Percentiles rank a stretch among this genome's conserved stretches.
Conservation (phyloP, 164 flowering plant genomes). For the Magnolia sinica region DNA sequence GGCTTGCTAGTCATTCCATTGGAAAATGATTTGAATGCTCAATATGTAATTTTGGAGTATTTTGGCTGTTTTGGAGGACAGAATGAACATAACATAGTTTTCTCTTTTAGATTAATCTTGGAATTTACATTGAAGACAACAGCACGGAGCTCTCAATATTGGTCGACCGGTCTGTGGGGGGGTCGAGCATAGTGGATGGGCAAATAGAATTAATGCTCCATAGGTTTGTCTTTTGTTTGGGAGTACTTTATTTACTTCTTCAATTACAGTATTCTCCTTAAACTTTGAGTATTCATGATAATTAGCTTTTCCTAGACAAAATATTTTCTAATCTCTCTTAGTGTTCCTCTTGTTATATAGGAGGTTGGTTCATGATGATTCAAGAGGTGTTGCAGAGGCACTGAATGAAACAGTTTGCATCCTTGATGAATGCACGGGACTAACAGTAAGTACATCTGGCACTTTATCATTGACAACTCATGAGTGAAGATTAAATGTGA, state of each 20-base stretch:
- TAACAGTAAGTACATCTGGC: constrained; percentile 55
- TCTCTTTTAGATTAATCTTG: constrained; percentile 76
- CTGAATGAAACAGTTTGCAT: constrained; percentile 77
- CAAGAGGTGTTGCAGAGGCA: constrained; percentile 89
- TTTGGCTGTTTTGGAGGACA: not conserved
- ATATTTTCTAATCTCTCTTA: not conserved
- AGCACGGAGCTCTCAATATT: constrained; percentile 68
- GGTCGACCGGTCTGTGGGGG: constrained; percentile 93
- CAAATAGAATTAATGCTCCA: constrained; percentile 94
- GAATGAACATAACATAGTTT: not conserved
- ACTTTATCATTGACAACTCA: not conserved
- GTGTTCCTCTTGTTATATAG: constrained; percentile 26
- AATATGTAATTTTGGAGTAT: not conserved
- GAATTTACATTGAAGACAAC: constrained; percentile 66
- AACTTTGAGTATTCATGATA: not conserved
- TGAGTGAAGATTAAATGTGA: not conserved
- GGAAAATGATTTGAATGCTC: not conserved
- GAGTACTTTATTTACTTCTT: not conserved
- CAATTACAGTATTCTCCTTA: not conserved
- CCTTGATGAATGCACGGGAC: constrained; percentile 58
- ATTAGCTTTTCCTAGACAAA: not conserved
- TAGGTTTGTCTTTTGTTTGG: constrained; percentile 39
- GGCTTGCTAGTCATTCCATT: not conserved
- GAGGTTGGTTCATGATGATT: constrained; percentile 86
- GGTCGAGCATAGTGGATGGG: constrained; percentile 83